Base-by-base conservation (phyloP, 192 early-diverging fungal genomes). In the Backusella tuberculispora region DNA sequence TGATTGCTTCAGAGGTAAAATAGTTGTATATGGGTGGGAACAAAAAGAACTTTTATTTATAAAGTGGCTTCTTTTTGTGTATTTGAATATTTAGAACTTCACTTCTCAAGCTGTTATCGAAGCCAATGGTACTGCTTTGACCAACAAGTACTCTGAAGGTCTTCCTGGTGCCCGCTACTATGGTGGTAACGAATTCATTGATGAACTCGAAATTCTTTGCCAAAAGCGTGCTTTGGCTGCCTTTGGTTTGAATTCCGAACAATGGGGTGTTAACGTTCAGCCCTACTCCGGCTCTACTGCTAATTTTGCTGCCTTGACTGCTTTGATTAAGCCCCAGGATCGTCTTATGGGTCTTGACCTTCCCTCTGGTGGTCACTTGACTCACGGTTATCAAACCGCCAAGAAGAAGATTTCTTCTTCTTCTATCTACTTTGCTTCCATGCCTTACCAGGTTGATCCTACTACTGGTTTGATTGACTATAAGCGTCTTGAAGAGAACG, bases 181-280 rank as follows among this genome's bases (percentile, higher is more conserved):
- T 78, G 98, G 98, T 81, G 98, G 98, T 80, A 99, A 99, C 88
- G 96, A 99, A 89, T 92, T 87, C 87, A 93, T 99, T 79, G 98
- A 99, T 84, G 84, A 92, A 82, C 85, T 99, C 68, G 98, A 99
- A 88, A 90, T 92, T 72, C 85, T 99, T 66, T 99, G 98, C 89
- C 95, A 95, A 73, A 85, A 93, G 85, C 94, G 98, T 80, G 98
- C 98, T 38, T 88, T 99, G 29, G 89, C 85, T 68, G 98, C 97
- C 38, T 99, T 99, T 85, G 85, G 89, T 80, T 89, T 99, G 63
- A 91, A 92, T 77, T 76, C 94, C 40, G 85, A 83, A 40, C 89
- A 98, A 80, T 99, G 98, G 98, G 98, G 98, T 72, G 98, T 99
- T 80, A 99, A 99, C 77, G 98, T 99, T 56, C 98, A 99, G 88